Evolutionary conservation across 352 stramenopile species (phyloP), one percentile per base, ranked within the genome.

Genomic region (Phytophthora rubi): DNA sequence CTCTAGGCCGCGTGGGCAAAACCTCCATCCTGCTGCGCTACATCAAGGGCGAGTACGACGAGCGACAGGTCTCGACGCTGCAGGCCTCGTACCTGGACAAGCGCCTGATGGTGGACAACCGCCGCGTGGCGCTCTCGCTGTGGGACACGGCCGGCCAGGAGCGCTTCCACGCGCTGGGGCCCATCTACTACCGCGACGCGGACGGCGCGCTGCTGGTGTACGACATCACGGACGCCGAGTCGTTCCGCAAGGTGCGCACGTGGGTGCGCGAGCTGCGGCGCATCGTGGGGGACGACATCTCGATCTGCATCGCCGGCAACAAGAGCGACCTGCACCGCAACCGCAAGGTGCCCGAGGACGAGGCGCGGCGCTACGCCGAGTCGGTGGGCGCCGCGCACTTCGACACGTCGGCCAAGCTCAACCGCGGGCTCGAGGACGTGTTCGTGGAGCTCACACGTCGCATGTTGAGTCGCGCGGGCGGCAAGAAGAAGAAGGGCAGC

Each of bases 51-150:
- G 90, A 97, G 59, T 98, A 98, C 76, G 82, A 97, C 70, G 95
- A 98, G 48, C 78, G 86, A 12, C 92, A 98, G 73, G 86, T 95
- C 32, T 97, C 93, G 59, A 98, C 95, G 52, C 80, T 98, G 16
- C 92, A 98, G 73, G 95, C 95, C 13, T 98, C 91, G 44, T 98
- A 98, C 69, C 71, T 98, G 54, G 94, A 98, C 70, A 98, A 98
- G 76, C 85, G 85, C 37, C 76, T 98, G 51, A 70, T 92, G 32
- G 87, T 98, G 16, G 88, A 97, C 72, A 89, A 85, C 73, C 55
- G 62, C 10, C 89, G 89, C 49, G 83, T 97, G 67, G 80, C 90
- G 72, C 77, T 96, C 15, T 94, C 88, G 62, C 74, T 97, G 32
- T 97, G 90, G 90, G 90, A 97, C 76, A 95, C 90, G 37, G 90